Conservation (phyloP, 345 rosid species). For the Bruguiera parviflora region DNA sequence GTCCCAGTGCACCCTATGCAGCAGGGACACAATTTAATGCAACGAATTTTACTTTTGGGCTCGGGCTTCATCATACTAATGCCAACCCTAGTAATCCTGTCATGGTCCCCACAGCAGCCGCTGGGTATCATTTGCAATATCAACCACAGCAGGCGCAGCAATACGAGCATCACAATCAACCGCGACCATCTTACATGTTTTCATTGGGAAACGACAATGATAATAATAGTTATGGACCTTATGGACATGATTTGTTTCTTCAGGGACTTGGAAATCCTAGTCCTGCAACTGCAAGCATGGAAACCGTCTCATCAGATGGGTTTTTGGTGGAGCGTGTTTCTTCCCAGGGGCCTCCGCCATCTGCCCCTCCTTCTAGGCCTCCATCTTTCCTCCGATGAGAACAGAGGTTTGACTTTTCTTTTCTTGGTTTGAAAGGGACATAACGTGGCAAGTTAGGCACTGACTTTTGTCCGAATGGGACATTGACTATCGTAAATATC, state of each 20-base stretch:
- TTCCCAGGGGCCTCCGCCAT: conserved; percentile 10
- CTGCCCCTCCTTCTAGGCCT: conserved; percentile 17
- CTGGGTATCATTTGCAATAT: conserved; percentile 28
- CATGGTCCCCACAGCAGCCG: conserved; percentile 14
- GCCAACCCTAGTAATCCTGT: conserved; percentile 12
- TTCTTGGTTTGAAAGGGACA: conserved; percentile 44
- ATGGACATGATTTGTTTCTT: conserved; percentile 19
- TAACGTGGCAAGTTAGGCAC: conserved; percentile 36
- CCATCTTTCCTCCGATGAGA: conserved; percentile 32
- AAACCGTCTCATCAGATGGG: conserved; percentile 10
- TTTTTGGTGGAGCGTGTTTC: conserved; percentile 21
- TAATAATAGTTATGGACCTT: not conserved
- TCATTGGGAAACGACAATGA: conserved; percentile 31
- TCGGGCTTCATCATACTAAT: conserved; percentile 24
- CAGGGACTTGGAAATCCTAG: conserved; percentile 35
- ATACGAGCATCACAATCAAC: conserved; percentile 21
- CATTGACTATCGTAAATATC: conserved; percentile 31
- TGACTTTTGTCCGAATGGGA: conserved; percentile 34
- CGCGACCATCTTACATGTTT: conserved; percentile 30
- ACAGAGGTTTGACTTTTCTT: conserved; percentile 11
- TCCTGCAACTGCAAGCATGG: conserved; percentile 10
- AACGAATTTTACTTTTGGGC: conserved; percentile 23
- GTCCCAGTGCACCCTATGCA: conserved; percentile 61
- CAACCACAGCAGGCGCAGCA: conserved; percentile 18
- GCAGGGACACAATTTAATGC: conserved; percentile 28